Evolutionary conservation across 176 grass and related monocot species (phyloP).

Genomic region (Lolium rigidum): DNA sequence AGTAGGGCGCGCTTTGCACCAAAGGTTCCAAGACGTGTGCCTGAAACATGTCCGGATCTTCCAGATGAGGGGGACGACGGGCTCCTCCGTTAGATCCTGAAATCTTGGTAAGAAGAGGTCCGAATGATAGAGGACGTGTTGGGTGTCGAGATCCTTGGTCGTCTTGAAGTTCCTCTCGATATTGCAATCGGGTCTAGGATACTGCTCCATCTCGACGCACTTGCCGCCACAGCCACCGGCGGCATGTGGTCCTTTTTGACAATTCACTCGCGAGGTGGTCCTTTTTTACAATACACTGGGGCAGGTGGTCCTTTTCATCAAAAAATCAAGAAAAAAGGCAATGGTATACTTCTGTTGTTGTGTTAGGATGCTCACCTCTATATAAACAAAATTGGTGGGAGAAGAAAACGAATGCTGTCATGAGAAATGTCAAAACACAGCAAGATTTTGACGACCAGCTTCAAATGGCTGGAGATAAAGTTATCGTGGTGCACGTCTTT

Average conservation of each 20-base stretch:
- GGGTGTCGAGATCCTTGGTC: neutral
- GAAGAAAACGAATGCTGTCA: conserved; percentile 52
- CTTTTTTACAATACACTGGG: no score
- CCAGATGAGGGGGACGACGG: neutral
- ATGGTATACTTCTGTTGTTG: conserved; percentile 16
- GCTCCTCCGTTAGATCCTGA: neutral
- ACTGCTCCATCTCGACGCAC: neutral
- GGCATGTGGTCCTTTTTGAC: no score
- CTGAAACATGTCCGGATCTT: neutral
- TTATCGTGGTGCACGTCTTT: conserved; percentile 64
- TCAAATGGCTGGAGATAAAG: conserved; percentile 56
- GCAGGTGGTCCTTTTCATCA: no score
- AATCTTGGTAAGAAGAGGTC: neutral
- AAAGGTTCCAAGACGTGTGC: neutral
- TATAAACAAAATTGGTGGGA: conserved; percentile 46
- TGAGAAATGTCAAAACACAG: conserved; percentile 62
- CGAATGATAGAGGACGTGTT: neutral
- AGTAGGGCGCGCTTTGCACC: neutral
- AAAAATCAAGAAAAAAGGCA: conserved; percentile 19
- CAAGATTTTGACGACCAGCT: conserved; percentile 53
- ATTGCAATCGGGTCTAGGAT: neutral
- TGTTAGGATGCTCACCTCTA: conserved; percentile 4
- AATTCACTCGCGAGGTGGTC: no score
- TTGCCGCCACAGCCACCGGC: neutral
- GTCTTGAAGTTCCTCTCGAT: neutral